A percentile compares a stretch with the other conserved stretches of the same genome.
These are phyloP conservation scores for Blastocladiella britannica DNA, from an alignment of 192 early-diverging fungal species.

Conservation along the genomic window DNA sequence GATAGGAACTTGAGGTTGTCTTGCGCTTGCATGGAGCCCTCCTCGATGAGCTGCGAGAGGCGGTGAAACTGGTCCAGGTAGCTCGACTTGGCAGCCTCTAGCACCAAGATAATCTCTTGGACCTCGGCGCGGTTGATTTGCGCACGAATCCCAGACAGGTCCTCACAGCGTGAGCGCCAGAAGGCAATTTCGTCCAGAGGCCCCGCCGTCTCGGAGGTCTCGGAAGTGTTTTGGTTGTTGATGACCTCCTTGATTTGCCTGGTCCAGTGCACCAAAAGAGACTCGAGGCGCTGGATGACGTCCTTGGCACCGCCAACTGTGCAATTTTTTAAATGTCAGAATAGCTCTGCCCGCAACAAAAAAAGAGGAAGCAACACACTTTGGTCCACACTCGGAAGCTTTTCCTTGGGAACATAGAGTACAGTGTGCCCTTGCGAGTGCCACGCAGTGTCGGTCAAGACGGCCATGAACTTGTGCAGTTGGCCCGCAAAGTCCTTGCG, in stretches of 20 bases:
- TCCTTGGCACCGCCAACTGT: no score
- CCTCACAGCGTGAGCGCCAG: conserved; percentile 35
- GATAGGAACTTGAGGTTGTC: conserved; percentile 46
- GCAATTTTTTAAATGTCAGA: no score
- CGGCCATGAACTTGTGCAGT: conserved; percentile 2
- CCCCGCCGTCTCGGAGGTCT: conserved; percentile 28
- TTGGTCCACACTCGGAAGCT: conserved; percentile 14
- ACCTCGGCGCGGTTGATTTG: conserved; percentile 34
- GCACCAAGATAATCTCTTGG: conserved; percentile 22
- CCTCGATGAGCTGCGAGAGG: conserved; percentile 36
- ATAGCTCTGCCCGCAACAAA: no score
- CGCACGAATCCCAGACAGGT: conserved; percentile 36
- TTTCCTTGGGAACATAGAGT: conserved; percentile 31
- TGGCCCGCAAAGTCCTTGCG: conserved; percentile 20
- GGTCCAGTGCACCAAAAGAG: conserved; percentile 38
- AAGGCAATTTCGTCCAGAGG: conserved; percentile 44
- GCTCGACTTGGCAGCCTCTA: conserved; percentile 32
- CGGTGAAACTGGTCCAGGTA: conserved; percentile 39
- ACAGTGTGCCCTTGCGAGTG: conserved; percentile 40
- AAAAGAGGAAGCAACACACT: no score
- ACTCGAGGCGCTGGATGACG: conserved; percentile 33
- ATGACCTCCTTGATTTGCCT: conserved; percentile 44
- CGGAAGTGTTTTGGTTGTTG: conserved; percentile 32
- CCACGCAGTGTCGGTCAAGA: conserved; percentile 33
- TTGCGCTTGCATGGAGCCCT: conserved; percentile 35